phyloP scores from a whole-genome alignment of 139 green algal genomes.

The Auxenochlorella protothecoides region DNA sequence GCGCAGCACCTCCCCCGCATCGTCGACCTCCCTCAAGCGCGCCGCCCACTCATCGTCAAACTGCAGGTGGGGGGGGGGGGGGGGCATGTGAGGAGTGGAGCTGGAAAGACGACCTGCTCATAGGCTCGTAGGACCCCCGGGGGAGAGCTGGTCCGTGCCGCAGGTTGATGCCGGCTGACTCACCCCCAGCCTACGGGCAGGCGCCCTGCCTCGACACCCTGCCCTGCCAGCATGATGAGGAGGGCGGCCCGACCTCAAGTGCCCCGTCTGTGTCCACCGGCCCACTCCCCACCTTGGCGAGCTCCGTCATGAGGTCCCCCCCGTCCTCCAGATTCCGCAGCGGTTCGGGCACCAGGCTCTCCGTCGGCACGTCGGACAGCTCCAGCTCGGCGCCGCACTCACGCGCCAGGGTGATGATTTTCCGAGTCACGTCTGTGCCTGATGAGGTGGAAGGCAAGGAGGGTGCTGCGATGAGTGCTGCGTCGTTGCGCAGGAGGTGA shows the following conservation, averaged over 20 bases:
- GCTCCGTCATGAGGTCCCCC: constrained; percentile 59
- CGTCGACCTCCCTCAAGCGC: constrained; percentile 48
- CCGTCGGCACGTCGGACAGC: constrained; percentile 56
- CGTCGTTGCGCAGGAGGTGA: no score
- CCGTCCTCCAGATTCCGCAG: constrained; percentile 22
- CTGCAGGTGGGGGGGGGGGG: constrained; percentile 33
- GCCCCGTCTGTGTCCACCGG: no score
- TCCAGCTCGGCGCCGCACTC: constrained; percentile 68
- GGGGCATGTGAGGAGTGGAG: not conserved
- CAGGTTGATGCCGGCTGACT: no score
- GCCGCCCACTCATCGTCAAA: constrained; percentile 68
- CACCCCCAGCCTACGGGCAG: no score
- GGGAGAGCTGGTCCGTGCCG: not conserved
- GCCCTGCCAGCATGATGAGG: no score
- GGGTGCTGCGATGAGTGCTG: no score
- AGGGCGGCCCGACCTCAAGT: no score
- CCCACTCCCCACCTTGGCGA: constrained; percentile 46
- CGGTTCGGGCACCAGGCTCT: constrained; percentile 70
- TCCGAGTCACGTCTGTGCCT: constrained; percentile 60
- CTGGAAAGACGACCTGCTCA: no score
- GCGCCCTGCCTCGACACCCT: no score
- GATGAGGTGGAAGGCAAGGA: not conserved
- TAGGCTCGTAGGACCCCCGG: no score
- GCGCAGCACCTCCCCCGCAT: constrained; percentile 60
- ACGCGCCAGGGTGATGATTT: constrained; percentile 82